Evolutionary conservation across 2,329 filamentous ascomycete genomes (phyloP), one percentile per base, ranked within the genome.

Genomic region (Byssochlamys sp.): DNA sequence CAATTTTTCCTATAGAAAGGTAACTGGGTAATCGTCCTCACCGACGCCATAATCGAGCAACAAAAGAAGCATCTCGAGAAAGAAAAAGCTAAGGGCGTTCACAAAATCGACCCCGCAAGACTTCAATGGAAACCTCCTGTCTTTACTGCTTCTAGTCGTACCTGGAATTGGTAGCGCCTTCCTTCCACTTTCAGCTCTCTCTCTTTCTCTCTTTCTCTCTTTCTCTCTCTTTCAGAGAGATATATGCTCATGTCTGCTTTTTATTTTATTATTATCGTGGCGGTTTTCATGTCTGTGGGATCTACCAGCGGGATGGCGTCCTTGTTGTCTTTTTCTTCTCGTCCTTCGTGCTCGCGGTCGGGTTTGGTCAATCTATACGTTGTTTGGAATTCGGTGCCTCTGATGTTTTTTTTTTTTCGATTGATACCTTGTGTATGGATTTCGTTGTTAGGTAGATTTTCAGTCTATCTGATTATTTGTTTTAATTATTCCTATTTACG

Each of bases 121-220:
- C 84, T 99, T 58, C 87, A 91, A 67, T 99, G 94, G 94, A 97
- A 95, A 73, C 92, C 94, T 10, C 94, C 94, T 0, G 89, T 96
- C 0, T 97, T 97, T 69, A 91, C 88, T 27, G 91, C 92, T 0
- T 89, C 88, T 12, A 89, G 85, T 64, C 82, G 92, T 65, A 97
- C 92, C 11, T 97, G 94, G 94, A 95, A 91, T 60, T 97, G 92
- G 92, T 96, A 68, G 69, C 55, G 24, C 4, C n/a, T 26, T 31
- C 5, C 7, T 45, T 14, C 12, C 31, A 24, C 14, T 28, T 54
- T 24, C 53, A 1, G 55, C 55, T 33, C 50, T 31, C 28, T 35
- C 51, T 35, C 6, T 25, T 57, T 27, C 39, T 50, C 24, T 14
- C 4, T 29, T 53, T 48, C 14, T 10, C 12, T 28, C 14, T 10